Evolutionary conservation across 2,329 filamentous ascomycete genomes (phyloP).

Genomic region (Cyanodermella asteris): DNA sequence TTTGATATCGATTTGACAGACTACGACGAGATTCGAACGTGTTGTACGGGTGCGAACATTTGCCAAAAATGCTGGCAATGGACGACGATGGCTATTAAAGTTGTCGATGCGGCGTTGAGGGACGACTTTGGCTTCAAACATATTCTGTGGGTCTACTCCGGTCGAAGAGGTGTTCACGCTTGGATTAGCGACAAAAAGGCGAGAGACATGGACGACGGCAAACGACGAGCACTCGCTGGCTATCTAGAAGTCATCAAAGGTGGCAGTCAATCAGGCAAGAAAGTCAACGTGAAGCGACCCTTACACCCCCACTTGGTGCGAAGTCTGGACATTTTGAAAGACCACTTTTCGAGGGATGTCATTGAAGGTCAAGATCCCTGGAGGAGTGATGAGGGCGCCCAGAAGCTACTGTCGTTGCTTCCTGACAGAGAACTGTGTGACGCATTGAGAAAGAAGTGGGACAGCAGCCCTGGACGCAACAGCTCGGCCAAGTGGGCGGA

Average conservation of each 20-base stretch:
- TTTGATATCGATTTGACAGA: constrained; percentile 99
- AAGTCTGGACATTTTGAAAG: constrained; percentile 64
- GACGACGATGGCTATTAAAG: constrained; percentile 93
- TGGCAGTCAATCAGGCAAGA: constrained; percentile 66
- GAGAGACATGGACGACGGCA: constrained; percentile 63
- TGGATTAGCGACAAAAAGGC: constrained; percentile 92
- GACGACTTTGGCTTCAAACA: constrained; percentile 95
- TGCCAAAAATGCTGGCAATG: constrained; percentile 91
- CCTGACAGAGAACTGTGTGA: constrained; percentile 60
- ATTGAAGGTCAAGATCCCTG: constrained; percentile 76
- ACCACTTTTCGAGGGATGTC: constrained; percentile 66
- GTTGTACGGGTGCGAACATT: constrained; percentile 82
- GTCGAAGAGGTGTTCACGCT: constrained; percentile 85
- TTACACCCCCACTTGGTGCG: constrained; percentile 79
- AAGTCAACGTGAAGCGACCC: constrained; percentile 62
- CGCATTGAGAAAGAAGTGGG: constrained; percentile 76
- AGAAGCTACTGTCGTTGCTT: constrained; percentile 62
- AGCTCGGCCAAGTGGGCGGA: constrained; percentile 80
- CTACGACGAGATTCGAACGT: constrained; percentile 91
- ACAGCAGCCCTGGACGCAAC: constrained; percentile 52
- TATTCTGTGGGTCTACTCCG: constrained; percentile 97
- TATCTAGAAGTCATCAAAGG: constrained; percentile 85
- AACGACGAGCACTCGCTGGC: constrained; percentile 61
- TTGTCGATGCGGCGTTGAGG: constrained; percentile 64
- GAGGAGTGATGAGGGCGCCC: constrained; percentile 43